Base-by-base conservation (phyloP, 495 filamentous ascomycete species). In the Bombardia bombarda region DNA sequence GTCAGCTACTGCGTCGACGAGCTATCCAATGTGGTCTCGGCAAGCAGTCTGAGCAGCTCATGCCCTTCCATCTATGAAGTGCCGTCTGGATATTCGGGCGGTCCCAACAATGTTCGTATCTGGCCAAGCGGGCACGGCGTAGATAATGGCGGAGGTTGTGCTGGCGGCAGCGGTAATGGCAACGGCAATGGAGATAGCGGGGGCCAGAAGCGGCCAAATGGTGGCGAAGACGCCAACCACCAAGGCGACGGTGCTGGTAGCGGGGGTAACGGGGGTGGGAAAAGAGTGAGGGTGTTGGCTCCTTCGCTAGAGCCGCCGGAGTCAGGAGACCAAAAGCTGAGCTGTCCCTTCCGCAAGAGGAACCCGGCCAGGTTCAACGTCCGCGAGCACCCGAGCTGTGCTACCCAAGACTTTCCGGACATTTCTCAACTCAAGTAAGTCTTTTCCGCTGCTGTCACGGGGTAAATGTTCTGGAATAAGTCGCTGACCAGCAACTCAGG, bases 321-420 rank as follows among this genome's bases (percentile, higher is more conserved):
- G 7, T 3, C 16, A 1, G 31, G 20, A 7, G 46, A 30, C 32
- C 32, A 52, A 13, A 21, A 46, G 4, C 32, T 62, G 9, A 56
- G 56, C 38, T 66, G 63, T 28, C 63, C 63, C 6, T 66, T 59
- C 32, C 56, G 63, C 24, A 66, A 66, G 49, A 47, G 63, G 16
- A 66, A 66, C 31, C 61, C 63, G n/a, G 32, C 53, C 37, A 51
- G 42, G 32, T 66, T 66, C 43, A 66, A 65, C 22, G 42, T 65
- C 32, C 57, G 61, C 19, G 57, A 60, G 4, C 44, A 52, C n/a
- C 45, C 46, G 12, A 40, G 17, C 12, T 66, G 63, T 32, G 60
- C 61, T 9, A 41, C 49, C 3, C 56, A 50, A 23, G 40, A 45
- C 4, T 62, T 50, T 16, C 36, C 47, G 3, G 44, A 54, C 23